Evolutionary conservation across 805 yeast genomes (phyloP).

Genomic region (Spathaspora passalidarum): DNA sequence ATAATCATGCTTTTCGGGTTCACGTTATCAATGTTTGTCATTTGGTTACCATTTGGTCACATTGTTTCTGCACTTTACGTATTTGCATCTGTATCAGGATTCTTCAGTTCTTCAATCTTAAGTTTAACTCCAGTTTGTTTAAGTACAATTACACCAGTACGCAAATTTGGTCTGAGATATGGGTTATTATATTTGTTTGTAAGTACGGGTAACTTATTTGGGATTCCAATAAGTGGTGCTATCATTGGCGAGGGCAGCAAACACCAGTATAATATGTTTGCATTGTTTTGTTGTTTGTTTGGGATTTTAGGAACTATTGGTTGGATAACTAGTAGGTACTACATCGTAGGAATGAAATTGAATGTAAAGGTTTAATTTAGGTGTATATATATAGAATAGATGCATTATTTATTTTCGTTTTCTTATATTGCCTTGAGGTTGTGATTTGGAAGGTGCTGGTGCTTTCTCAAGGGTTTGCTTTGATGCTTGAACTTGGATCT

Average conservation of each 20-base stretch:
- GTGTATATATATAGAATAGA: neutral
- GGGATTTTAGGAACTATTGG: constrained; percentile 22
- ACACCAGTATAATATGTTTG: constrained; percentile 28
- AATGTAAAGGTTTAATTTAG: constrained; percentile 18
- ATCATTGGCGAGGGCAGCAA: constrained; percentile 31
- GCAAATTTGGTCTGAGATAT: constrained; percentile 64
- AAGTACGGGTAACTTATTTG: constrained; percentile 39
- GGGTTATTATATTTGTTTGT: constrained; percentile 65
- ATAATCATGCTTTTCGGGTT: constrained; percentile 43
- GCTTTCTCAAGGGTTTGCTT: constrained; percentile 6
- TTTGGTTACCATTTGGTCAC: constrained; percentile 70
- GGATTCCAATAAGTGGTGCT: constrained; percentile 34
- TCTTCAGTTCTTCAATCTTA: constrained; percentile 58
- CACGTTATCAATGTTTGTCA: constrained; percentile 44
- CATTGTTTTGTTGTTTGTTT: constrained; percentile 30
- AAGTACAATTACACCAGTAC: constrained; percentile 60
- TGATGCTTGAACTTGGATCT: constrained; percentile 7
- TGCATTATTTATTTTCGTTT: constrained; percentile 3
- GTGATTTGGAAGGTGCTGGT: neutral
- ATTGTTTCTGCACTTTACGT: constrained; percentile 41
- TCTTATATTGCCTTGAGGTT: constrained; percentile 1
- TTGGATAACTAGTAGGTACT: constrained; percentile 30
- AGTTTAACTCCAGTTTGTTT: constrained; percentile 68
- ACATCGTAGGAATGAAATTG: constrained; percentile 26
- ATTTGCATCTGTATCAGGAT: constrained; percentile 56